Evolutionary conservation across 2,329 filamentous ascomycete genomes (phyloP), one percentile per base, ranked within the genome.

Genomic region (Fusarium albidum): DNA sequence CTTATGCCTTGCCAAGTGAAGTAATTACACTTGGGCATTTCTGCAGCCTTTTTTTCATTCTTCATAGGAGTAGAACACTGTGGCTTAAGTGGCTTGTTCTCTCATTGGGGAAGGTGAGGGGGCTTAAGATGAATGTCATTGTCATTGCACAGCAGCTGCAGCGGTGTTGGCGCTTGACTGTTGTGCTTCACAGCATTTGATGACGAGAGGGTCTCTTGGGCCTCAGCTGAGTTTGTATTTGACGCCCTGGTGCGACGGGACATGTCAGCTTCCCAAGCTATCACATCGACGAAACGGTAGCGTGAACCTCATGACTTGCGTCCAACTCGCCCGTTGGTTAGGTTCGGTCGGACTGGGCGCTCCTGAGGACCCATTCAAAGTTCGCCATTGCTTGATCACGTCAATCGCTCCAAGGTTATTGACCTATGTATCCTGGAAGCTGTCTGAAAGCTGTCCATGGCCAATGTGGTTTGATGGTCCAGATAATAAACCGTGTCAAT

Each of bases 91-190:
- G 21, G 21, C 21, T 21, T 21, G 21, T n/a, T 26, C 14, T 9
- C 29, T 8, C 6, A 34, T 14, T 37, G 9, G 40, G 4, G n/a
- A n/a, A n/a, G n/a, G n/a, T n/a, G n/a, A n/a, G n/a, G 41, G 21
- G 21, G 41, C 42, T 53, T n/a, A n/a, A n/a, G n/a, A n/a, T n/a
- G 43, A 50, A 42, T 56, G 57, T 54, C 52, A 46, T 41, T 45
- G 12, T 9, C 35, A 52, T 59, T 32, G 45, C 40, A 61, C 59
- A 34, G 28, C 58, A 59, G 40, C 25, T 46, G 47, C 17, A 35
- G 43, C 51, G 52, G 50, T 43, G 54, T 61, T 61, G 58, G 58
- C 53, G 31, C 38, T 37, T 39, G 50, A 61, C 62, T 59, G n/a
- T 52, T 46, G 27, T 59, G 59, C 59, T 52, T 49, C 59, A 62